Conservation (phyloP, 768 basidiomycete genomes). For the Russula virescens region DNA sequence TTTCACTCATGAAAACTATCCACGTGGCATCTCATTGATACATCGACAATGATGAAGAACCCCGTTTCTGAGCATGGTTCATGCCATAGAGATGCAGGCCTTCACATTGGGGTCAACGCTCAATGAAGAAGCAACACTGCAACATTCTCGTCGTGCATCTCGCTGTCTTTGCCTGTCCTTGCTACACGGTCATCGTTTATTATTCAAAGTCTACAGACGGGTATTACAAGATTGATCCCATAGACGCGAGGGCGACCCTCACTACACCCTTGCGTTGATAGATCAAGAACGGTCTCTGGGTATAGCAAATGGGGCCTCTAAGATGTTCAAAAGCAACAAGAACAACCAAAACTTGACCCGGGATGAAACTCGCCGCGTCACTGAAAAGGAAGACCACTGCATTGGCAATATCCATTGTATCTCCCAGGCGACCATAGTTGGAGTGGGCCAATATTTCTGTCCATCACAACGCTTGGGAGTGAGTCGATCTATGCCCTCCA, state of each 20-base stretch:
- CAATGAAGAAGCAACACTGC: not conserved
- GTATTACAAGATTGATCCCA: not conserved
- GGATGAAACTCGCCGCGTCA: slow-evolving; percentile 36
- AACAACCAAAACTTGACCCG: slow-evolving; percentile 35
- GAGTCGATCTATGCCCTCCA: slow-evolving; percentile 70
- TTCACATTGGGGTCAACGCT: too few species aligned
- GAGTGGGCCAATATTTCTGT: not conserved
- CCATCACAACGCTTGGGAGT: slow-evolving; percentile 20
- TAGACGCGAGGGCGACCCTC: not conserved
- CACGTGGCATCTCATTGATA: too few species aligned
- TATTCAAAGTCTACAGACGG: not conserved
- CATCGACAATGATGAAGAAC: too few species aligned
- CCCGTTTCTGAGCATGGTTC: too few species aligned
- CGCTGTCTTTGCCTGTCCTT: too few species aligned
- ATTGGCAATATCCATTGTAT: slow-evolving; percentile 34
- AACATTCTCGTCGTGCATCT: too few species aligned
- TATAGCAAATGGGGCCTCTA: slow-evolving; percentile 24
- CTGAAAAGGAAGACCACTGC: slow-evolving; percentile 39
- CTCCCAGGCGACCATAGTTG: slow-evolving; percentile 25
- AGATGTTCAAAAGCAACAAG: slow-evolving; percentile 27
- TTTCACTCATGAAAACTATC: not conserved
- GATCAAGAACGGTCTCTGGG: slow-evolving; percentile 27
- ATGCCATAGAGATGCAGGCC: not conserved
- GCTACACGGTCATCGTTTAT: too few species aligned
- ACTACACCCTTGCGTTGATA: slow-evolving; percentile 24